phyloP scores from a whole-genome alignment of 129 eudicot species.

The Gnaphalium uliginosum region DNA sequence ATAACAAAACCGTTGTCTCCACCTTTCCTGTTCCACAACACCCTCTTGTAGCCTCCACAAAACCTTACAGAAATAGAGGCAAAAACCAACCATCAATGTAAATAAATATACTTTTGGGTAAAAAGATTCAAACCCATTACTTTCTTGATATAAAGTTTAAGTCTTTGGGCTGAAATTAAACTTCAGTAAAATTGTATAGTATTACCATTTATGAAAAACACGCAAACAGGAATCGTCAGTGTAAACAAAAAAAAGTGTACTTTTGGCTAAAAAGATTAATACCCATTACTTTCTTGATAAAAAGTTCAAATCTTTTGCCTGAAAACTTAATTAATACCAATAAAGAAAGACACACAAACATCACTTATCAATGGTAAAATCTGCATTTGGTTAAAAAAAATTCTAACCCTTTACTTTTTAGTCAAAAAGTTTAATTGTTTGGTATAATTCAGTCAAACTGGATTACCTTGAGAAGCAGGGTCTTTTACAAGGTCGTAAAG shows the following conservation, averaged over 20 bases:
- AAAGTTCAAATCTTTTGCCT: background rate
- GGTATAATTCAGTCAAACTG: background rate
- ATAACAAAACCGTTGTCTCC: slow-evolving; percentile 69
- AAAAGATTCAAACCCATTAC: background rate
- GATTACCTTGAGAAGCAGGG: slow-evolving; percentile 65
- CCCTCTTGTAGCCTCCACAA: slow-evolving; percentile 77
- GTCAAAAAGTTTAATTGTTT: background rate
- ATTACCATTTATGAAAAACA: too few relatives aligned
- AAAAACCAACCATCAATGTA: background rate
- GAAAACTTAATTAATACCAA: too few relatives aligned
- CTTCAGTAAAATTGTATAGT: too few relatives aligned
- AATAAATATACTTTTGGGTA: background rate
- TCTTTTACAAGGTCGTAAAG: slow-evolving; percentile 55
- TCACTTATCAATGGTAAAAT: background rate
- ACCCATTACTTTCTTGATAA: background rate
- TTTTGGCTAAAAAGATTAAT: too few relatives aligned
- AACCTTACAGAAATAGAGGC: slow-evolving; percentile 48
- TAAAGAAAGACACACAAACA: background rate
- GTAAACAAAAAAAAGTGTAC: too few relatives aligned
- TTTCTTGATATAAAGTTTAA: too few relatives aligned
- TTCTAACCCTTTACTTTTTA: background rate
- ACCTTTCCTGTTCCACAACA: slow-evolving; percentile 91
- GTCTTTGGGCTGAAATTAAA: too few relatives aligned
- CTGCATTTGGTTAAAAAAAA: background rate
- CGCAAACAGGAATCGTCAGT: too few relatives aligned